Evolutionary conservation across 2,329 filamentous ascomycete genomes (phyloP).

Genomic region (Xylaria sp.): DNA sequence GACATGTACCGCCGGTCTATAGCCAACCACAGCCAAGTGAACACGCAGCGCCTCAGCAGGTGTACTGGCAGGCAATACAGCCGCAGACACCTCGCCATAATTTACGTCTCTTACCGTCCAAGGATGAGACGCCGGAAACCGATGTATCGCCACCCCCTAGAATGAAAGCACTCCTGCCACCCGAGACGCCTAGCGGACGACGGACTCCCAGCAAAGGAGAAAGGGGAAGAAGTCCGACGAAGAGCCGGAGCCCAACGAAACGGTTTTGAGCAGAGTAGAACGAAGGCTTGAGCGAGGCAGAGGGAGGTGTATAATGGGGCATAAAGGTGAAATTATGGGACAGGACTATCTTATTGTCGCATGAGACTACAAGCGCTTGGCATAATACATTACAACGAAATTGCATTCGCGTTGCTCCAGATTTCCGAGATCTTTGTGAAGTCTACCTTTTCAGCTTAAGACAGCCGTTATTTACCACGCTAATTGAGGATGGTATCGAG

Average conservation of each 20-base stretch:
- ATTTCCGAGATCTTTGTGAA: not conserved
- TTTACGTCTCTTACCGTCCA: slow-evolving; percentile 37
- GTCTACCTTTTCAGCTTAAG: not conserved
- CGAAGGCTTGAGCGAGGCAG: not conserved
- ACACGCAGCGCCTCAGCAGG: slow-evolving; percentile 39
- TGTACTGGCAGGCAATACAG: slow-evolving; percentile 46
- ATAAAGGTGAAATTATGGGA: not conserved
- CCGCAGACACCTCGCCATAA: slow-evolving; percentile 46
- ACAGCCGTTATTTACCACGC: not conserved
- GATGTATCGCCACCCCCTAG: slow-evolving; percentile 58
- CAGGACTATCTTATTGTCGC: not conserved
- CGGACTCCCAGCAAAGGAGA: slow-evolving; percentile 61
- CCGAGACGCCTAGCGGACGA: slow-evolving; percentile 46
- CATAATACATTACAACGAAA: not conserved
- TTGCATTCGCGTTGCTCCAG: not conserved
- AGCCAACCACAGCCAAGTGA: slow-evolving; percentile 37
- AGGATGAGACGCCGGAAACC: slow-evolving; percentile 56
- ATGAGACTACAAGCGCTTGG: not conserved
- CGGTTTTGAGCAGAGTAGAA: slow-evolving; percentile 43
- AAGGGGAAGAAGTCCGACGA: slow-evolving; percentile 49
- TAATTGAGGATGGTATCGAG: too few relatives aligned
- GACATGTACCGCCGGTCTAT: slow-evolving; percentile 38
- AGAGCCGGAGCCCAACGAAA: slow-evolving; percentile 60
- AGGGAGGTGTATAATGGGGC: slow-evolving; percentile 9
- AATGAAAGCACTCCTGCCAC: slow-evolving; percentile 55